phyloP scores from a whole-genome alignment of 2,329 filamentous ascomycete genomes.

The Diaporthe vaccinii region DNA sequence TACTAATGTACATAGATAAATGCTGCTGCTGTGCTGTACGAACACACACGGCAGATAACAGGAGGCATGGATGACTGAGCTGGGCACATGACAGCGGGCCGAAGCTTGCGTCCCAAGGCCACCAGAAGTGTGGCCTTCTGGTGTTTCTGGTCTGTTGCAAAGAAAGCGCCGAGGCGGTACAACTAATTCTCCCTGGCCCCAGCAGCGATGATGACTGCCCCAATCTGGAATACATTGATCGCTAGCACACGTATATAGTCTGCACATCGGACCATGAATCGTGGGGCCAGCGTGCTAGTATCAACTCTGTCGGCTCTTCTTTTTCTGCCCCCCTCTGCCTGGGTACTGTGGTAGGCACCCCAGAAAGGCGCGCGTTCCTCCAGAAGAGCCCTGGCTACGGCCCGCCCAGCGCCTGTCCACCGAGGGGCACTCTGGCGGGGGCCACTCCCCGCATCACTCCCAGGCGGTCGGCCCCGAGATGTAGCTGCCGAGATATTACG shows the following conservation, averaged over 20 bases:
- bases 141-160: not conserved
- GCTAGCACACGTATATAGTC: constrained; percentile 2
- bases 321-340: not conserved
- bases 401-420: not conserved
- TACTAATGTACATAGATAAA: not conserved
- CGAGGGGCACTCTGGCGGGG: not conserved
- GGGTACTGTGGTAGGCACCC: not conserved
- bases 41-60: constrained; percentile 6
- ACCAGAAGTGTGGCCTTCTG: constrained; percentile 31
- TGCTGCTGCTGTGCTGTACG: not conserved
- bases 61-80: not conserved
- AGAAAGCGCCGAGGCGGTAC: constrained; percentile 18
- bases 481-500: constrained; percentile 29
- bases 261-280: constrained; percentile 6
- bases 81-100: constrained; percentile 22
- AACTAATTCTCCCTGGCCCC: not conserved
- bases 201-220: not conserved
- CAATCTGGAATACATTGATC: constrained; percentile 14
- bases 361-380: not conserved
- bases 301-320: constrained; percentile 32
- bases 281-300: constrained; percentile 12
- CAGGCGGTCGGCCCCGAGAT: constrained; percentile 27
- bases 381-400: constrained; percentile 1
- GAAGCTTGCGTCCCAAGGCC: constrained; percentile 3
- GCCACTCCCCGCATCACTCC: constrained; percentile 8